Evolutionary conservation across 352 stramenopile genomes (phyloP), one percentile per base, ranked within the genome.

Genomic region (Phytopythium litorale): DNA sequence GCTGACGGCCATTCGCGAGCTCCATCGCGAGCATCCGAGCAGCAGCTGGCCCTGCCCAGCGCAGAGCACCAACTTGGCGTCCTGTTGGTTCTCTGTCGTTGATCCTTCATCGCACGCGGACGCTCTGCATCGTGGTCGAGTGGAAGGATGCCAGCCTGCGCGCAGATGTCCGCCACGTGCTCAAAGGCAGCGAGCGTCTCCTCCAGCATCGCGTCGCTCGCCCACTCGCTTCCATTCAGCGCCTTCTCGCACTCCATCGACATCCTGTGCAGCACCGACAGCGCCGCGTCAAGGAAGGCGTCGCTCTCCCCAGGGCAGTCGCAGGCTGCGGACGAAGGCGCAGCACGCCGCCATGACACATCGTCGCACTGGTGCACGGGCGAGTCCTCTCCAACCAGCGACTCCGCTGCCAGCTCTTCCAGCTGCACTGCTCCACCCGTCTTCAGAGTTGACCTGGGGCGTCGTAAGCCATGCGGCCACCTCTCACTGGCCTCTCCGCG

Each of bases 201-300:
- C n/a, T 48, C 53, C 35, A 58, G n/a, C 11, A 33, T 46, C 6
- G 35, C 11, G 0, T 37, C 12, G 7, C 12, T 15, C 38, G 11
- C 11, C 13, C 11, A 19, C 3, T 16, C 23, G 11, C 5, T 1
- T 11, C 21, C 38, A 13, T 21, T 21, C 7, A 58, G 21, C 1
- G 21, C n/a, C 8, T 21, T 19, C 35, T 58, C 23, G 28, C 55
- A 60, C 15, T 42, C 55, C 0, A 15, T 4, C n/a, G 42, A 37
- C 25, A 60, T 8, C n/a, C 5, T 40, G 9, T 19, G 15, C 0
- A 60, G 30, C 9, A 49, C 28, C 4, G 38, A 37, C 6, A 60
- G 15, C 23, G 55, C 55, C 13, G 37, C 37, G 18, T 50, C 23
- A 8, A 60, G 55, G 42, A 60, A 60, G 38, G 25, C 42, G 55